phyloP scores from a whole-genome alignment of 352 stramenopile genomes.

The Globisporangium mamillatum region DNA sequence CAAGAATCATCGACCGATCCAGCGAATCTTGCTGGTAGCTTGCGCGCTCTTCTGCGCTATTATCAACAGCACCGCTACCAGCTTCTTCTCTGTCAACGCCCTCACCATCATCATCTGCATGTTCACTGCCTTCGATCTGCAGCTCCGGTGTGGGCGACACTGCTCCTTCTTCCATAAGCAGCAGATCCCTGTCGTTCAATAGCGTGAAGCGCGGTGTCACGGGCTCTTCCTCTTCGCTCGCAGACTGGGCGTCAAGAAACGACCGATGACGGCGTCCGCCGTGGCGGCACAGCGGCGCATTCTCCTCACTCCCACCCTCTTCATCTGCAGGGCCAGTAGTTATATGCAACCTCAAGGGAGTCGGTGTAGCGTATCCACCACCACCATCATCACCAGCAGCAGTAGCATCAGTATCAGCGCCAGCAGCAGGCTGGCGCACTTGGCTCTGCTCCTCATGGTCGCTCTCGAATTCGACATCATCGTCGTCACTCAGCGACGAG shows the following conservation, averaged over 20 bases:
- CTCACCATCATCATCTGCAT: background rate
- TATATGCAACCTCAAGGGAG: background rate
- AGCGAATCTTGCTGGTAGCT: slow-evolving; percentile 30
- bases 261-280: background rate
- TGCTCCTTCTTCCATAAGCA: slow-evolving; percentile 16
- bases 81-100: background rate
- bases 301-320: background rate
- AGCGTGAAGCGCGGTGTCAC: slow-evolving; percentile 58
- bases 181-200: slow-evolving; percentile 50
- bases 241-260: slow-evolving; percentile 16
- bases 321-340: background rate
- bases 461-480: slow-evolving; percentile 28
- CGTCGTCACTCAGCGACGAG: slow-evolving; percentile 31
- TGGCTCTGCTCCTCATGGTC: slow-evolving; percentile 9
- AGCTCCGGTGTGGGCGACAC: slow-evolving; percentile 2
- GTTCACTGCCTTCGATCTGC: background rate
- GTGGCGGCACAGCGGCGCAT: background rate
- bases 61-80: background rate
- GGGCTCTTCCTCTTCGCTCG: slow-evolving; percentile 25
- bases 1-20: slow-evolving; percentile 54
- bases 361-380: too few species aligned
- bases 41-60: slow-evolving; percentile 2
- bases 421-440: background rate
- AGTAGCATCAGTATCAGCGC: too few species aligned
- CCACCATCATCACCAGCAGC: background rate